Evolutionary conservation across 305 asterid genomes (phyloP).

Genomic region (Fraxinus baroniana): DNA sequence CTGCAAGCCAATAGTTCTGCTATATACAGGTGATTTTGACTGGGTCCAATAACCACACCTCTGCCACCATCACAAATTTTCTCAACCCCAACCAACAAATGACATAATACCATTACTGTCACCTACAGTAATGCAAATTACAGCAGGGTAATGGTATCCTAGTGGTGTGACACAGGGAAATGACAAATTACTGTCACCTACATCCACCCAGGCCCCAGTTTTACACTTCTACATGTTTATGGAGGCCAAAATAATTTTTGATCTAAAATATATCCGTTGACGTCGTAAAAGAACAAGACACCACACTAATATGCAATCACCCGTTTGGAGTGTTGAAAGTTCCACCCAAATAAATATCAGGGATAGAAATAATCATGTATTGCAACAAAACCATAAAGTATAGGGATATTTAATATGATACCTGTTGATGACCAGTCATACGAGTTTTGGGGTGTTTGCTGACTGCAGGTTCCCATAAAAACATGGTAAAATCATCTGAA

Average conservation of each 20-base stretch:
- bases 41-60: background rate
- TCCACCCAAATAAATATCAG: background rate
- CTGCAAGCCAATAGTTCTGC: constrained; percentile 11
- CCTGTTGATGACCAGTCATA: constrained; percentile 99
- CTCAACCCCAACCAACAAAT: background rate
- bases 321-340: background rate
- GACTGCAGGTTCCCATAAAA: constrained; percentile 84
- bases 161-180: background rate
- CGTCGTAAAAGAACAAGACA: background rate
- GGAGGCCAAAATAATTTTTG: background rate
- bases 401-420: constrained; percentile 23
- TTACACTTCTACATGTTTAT: background rate
- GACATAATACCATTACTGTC: background rate
- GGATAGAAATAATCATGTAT: background rate
- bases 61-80: background rate
- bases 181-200: background rate
- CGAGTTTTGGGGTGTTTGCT: constrained; percentile 84
- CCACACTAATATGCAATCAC: background rate
- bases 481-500: constrained; percentile 96
- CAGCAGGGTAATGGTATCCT: background rate
- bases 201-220: background rate
- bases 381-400: background rate
- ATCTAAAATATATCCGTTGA: background rate
- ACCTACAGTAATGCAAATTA: background rate
- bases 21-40: background rate